Evolutionary conservation across 2,329 filamentous ascomycete species (phyloP).

Genomic region (Nakataea oryzae): DNA sequence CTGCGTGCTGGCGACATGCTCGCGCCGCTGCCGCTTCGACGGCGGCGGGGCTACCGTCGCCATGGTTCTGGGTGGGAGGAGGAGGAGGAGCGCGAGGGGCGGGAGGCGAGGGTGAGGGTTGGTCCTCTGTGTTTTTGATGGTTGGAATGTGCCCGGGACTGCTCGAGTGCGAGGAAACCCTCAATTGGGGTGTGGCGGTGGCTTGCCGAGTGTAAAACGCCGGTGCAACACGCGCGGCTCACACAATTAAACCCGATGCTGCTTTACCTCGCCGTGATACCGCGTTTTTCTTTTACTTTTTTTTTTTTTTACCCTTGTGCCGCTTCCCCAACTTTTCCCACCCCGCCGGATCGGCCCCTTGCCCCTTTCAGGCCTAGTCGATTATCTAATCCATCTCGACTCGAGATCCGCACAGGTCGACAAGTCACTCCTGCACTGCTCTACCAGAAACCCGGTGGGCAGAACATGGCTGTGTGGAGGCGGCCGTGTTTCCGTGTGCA

Average conservation of each 20-base stretch:
- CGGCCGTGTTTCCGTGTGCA: no score
- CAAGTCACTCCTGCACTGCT: neutral
- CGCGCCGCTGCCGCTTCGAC: slow-evolving; percentile 70
- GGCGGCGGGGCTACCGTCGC: slow-evolving; percentile 23
- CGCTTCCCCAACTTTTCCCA: neutral
- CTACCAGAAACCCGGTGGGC: neutral
- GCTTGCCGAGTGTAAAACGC: no score
- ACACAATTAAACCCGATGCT: neutral
- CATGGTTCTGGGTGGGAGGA: slow-evolving; percentile 13
- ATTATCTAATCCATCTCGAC: neutral
- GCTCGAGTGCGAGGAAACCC: no score
- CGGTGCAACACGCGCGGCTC: no score
- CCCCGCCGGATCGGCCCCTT: neutral
- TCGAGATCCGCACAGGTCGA: neutral
- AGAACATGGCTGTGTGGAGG: neutral
- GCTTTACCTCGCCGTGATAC: neutral
- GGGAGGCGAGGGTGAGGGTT: no score
- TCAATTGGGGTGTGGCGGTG: no score
- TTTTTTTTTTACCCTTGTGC: neutral
- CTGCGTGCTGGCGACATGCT: slow-evolving; percentile 58
- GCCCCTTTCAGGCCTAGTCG: no score
- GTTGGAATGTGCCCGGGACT: no score
- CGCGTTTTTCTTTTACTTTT: neutral
- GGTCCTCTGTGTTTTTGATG: no score
- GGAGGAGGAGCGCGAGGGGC: no score